These are phyloP conservation scores for Paspalum vaginatum DNA, from an alignment of 176 grass and related monocot species.

Conservation along the genomic window DNA sequence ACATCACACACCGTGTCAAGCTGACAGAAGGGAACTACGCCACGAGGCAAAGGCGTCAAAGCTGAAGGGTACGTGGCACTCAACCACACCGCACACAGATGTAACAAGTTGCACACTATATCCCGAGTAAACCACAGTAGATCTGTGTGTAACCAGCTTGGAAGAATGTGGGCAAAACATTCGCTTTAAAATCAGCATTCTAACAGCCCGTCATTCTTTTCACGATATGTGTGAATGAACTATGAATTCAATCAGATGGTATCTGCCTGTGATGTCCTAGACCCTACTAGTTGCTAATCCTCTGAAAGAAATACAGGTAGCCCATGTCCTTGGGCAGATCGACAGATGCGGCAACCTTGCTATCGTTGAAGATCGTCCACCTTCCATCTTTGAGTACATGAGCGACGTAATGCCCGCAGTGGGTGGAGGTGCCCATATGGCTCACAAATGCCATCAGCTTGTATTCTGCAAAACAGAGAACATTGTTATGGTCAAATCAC, in stretches of 20 bases:
- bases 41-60: too few relatives aligned
- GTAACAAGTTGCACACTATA: background rate
- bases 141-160: slow-evolving; percentile 1
- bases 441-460: slow-evolving; percentile 89
- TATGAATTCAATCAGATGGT: slow-evolving; percentile 4
- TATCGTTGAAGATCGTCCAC: slow-evolving; percentile 94
- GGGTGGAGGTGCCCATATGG: slow-evolving; percentile 93
- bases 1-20: too few relatives aligned
- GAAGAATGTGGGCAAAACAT: background rate
- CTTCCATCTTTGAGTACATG: slow-evolving; percentile 85
- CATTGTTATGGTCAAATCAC: background rate
- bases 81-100: too few relatives aligned
- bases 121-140: background rate
- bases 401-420: slow-evolving; percentile 94
- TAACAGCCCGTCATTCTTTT: slow-evolving; percentile 10
- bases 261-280: slow-evolving; percentile 14
- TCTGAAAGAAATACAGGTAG: slow-evolving; percentile 96
- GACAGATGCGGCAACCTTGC: slow-evolving; percentile 83
- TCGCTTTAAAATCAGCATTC: background rate
- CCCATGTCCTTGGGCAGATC: slow-evolving; percentile 98
- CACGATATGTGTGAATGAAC: slow-evolving; percentile 13
- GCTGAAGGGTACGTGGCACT: too few relatives aligned
- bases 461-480: slow-evolving; percentile 60
- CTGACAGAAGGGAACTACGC: too few relatives aligned
- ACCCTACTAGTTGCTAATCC: slow-evolving; percentile 45